Evolutionary conservation across 371 early-diverging fungal species (phyloP).

Genomic region (Mucor lusitanicus): DNA sequence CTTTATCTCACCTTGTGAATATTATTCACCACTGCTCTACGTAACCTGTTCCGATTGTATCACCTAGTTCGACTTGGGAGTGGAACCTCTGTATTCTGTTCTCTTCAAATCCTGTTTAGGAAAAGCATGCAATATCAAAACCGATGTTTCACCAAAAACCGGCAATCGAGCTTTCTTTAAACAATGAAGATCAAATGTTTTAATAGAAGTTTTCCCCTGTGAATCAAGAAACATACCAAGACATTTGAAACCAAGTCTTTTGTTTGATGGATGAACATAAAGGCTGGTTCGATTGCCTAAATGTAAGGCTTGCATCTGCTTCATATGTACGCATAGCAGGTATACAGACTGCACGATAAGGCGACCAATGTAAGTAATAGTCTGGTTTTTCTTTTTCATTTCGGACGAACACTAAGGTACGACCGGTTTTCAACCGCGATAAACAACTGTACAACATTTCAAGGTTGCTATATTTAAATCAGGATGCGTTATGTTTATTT

Average conservation of each 20-base stretch:
- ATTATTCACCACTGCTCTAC: too few species aligned
- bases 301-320: not conserved
- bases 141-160: not conserved
- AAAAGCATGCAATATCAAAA: not conserved
- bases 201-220: not conserved
- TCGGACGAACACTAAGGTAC: not conserved
- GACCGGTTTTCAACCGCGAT: not conserved
- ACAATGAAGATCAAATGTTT: not conserved
- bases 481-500: not conserved
- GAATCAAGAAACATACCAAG: not conserved
- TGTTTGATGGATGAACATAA: too few species aligned
- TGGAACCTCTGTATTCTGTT: too few species aligned
- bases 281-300: not conserved
- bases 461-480: not conserved
- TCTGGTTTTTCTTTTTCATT: not conserved
- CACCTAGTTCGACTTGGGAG: too few species aligned
- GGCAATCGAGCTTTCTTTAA: not conserved
- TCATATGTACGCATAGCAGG: not conserved
- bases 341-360: not conserved
- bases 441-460: not conserved
- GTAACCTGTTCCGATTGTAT: too few species aligned
- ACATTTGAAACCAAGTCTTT: too few species aligned
- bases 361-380: not conserved
- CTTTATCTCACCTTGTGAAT: too few species aligned
- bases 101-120: not conserved